phyloP scores from a whole-genome alignment of 2,329 filamentous ascomycete species.

The Pezicula carpinea region DNA sequence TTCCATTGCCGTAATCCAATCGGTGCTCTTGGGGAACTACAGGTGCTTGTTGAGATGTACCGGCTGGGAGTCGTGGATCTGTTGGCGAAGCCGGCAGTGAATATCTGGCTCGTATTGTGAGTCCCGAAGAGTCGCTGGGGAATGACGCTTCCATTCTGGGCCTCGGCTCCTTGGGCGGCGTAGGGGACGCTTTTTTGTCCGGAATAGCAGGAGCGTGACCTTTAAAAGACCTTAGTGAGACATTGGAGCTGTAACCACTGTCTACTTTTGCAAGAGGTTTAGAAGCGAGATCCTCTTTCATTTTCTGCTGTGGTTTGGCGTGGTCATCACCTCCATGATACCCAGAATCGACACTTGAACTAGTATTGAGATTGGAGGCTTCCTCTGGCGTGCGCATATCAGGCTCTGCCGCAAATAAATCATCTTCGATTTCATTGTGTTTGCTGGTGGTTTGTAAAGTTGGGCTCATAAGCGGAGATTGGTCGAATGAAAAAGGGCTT shows the following conservation, averaged over 20 bases:
- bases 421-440: slow-evolving; percentile 41
- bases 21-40: slow-evolving; percentile 8
- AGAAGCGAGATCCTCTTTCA: slow-evolving; percentile 9
- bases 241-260: slow-evolving; percentile 57
- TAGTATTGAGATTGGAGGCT: not conserved
- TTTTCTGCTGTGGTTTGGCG: slow-evolving; percentile 2
- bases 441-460: slow-evolving; percentile 43
- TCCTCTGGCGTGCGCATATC: slow-evolving; percentile 11
- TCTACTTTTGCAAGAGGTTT: slow-evolving; percentile 52
- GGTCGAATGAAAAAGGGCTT: slow-evolving; percentile 32
- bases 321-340: slow-evolving; percentile 10
- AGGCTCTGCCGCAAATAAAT: slow-evolving; percentile 36
- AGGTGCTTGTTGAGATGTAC: slow-evolving; percentile 10
- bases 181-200: slow-evolving; percentile 13
- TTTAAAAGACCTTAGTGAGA: slow-evolving; percentile 50
- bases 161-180: slow-evolving; percentile 11
- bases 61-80: slow-evolving; percentile 4
- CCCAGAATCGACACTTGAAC: slow-evolving; percentile 22
- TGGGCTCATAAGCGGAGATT: slow-evolving; percentile 26
- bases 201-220: slow-evolving; percentile 12
- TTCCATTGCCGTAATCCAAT: not conserved
- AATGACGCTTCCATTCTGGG: slow-evolving; percentile 5
- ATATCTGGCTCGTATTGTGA: slow-evolving; percentile 7
- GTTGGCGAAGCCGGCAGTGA: slow-evolving; percentile 14
- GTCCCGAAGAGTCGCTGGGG: slow-evolving; percentile 6